Percentiles rank a stretch among this genome's conserved stretches.
Conservation (phyloP, 768 basidiomycete genomes). For the Mycena maculata region DNA sequence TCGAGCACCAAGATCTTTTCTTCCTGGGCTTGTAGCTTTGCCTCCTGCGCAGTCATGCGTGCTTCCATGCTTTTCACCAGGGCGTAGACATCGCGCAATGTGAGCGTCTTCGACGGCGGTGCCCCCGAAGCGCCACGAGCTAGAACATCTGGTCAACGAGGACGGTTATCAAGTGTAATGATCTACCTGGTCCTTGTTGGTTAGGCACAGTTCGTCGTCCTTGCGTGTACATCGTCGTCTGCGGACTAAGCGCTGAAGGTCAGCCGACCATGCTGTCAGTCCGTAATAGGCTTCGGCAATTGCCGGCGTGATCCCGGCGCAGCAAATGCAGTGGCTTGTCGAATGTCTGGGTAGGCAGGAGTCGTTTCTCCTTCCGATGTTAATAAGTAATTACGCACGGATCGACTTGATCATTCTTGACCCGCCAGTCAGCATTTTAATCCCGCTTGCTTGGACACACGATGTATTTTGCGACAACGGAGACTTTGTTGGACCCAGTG, state of each 20-base stretch:
- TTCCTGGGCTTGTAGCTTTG: background rate
- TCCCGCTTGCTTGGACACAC: too few species aligned
- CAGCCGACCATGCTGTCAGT: slow-evolving; percentile 5
- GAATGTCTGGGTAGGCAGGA: too few species aligned
- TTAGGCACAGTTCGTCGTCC: background rate
- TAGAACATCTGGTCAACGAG: background rate
- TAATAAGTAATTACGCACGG: too few species aligned
- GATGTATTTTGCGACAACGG: too few species aligned
- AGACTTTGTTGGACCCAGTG: too few species aligned
- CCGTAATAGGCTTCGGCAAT: background rate
- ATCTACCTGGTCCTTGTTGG: background rate
- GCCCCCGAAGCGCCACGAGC: slow-evolving; percentile 2
- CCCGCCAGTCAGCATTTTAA: too few species aligned
- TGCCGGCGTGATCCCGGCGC: too few species aligned
- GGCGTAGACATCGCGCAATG: background rate
- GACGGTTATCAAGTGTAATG: background rate
- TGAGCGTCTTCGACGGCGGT: background rate
- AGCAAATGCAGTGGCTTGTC: too few species aligned
- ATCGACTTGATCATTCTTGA: too few species aligned
- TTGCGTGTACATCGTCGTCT: background rate
- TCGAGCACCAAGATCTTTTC: background rate
- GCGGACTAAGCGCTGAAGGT: background rate
- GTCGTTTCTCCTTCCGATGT: too few species aligned
- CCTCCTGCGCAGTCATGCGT: slow-evolving; percentile 9
- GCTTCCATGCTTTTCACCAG: slow-evolving; percentile 7